phyloP scores from a whole-genome alignment of 495 filamentous ascomycete genomes.

The Stereocaulon alpinum region DNA sequence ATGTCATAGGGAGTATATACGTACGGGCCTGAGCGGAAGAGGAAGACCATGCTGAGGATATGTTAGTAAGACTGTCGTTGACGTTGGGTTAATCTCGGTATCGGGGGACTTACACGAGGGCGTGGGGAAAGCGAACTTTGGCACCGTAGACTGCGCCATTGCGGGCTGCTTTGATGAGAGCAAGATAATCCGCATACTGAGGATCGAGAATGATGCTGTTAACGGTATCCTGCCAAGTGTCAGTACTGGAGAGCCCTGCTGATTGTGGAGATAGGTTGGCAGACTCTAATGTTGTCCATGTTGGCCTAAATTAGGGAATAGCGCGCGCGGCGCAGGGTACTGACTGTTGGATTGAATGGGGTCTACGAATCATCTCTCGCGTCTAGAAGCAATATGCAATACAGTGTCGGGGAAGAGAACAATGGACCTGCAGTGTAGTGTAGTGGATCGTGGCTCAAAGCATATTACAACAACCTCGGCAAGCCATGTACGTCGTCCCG shows the following conservation, averaged over 20 bases:
- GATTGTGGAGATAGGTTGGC: background rate
- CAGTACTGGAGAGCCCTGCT: background rate
- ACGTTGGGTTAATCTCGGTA: background rate
- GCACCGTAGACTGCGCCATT: constrained; percentile 96
- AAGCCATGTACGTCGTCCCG: background rate
- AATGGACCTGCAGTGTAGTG: background rate
- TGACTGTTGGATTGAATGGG: background rate
- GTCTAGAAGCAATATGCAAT: background rate
- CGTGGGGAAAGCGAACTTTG: constrained; percentile 98
- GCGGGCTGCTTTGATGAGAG: constrained; percentile 79
- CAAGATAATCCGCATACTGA: constrained; percentile 66
- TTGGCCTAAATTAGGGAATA: background rate
- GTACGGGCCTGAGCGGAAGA: constrained; percentile 86
- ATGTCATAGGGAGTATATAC: constrained; percentile 18
- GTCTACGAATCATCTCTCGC: constrained; percentile 3
- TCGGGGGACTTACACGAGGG: constrained; percentile 59
- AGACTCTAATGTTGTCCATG: constrained; percentile 18
- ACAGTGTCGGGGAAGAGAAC: background rate
- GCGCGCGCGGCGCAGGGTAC: background rate
- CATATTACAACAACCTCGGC: background rate
- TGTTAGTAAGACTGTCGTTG: constrained; percentile 14
- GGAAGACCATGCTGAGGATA: constrained; percentile 66
- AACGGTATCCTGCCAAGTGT: constrained; percentile 11
- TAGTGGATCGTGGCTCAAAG: background rate
- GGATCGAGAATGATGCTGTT: constrained; percentile 70